Percentiles rank a stretch among this genome's conserved stretches.
These are phyloP conservation scores for Kwoniella europaea DNA, from an alignment of 768 basidiomycete species.

Conservation along the genomic window DNA sequence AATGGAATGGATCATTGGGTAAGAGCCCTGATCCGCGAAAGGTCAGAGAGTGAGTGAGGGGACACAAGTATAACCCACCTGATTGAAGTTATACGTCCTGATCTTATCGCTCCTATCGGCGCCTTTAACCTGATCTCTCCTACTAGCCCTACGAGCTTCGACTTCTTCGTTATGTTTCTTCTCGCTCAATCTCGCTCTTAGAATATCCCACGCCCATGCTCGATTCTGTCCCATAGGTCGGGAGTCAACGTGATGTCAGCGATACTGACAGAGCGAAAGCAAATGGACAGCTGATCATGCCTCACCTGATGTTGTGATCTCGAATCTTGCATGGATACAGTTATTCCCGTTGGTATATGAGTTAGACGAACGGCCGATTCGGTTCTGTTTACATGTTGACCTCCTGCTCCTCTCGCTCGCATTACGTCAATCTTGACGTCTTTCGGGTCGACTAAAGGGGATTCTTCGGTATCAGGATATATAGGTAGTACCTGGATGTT, in stretches of 20 bases:
- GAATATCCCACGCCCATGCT: constrained; percentile 88
- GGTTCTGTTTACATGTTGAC: constrained; percentile 99
- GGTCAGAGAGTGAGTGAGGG: no score
- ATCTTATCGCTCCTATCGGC: constrained; percentile 93
- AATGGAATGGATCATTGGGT: no score
- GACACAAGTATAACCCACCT: constrained; percentile 61
- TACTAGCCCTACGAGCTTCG: constrained; percentile 69
- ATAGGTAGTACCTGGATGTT: constrained; percentile 77
- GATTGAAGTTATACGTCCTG: constrained; percentile 91
- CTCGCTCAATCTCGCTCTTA: constrained; percentile 83
- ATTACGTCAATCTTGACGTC: constrained; percentile 92
- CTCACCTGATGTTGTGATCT: constrained; percentile 89
- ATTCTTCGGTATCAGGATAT: constrained; percentile 65
- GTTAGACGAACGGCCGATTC: constrained; percentile 96
- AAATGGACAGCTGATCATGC: background rate
- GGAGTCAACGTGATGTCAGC: no score
- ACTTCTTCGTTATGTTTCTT: constrained; percentile 73
- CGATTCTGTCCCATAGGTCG: constrained; percentile 65
- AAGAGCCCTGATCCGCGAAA: no score
- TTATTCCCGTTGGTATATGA: constrained; percentile 88
- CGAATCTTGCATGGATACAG: constrained; percentile 98
- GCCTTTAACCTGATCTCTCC: constrained; percentile 75
- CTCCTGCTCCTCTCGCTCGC: constrained; percentile 95
- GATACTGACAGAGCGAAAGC: no score
- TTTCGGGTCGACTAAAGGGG: constrained; percentile 73